These are phyloP conservation scores for Ceratorhiza oryzae-sativae DNA, from an alignment of 1,284 basidiomycete genomes.

Conservation along the genomic window DNA sequence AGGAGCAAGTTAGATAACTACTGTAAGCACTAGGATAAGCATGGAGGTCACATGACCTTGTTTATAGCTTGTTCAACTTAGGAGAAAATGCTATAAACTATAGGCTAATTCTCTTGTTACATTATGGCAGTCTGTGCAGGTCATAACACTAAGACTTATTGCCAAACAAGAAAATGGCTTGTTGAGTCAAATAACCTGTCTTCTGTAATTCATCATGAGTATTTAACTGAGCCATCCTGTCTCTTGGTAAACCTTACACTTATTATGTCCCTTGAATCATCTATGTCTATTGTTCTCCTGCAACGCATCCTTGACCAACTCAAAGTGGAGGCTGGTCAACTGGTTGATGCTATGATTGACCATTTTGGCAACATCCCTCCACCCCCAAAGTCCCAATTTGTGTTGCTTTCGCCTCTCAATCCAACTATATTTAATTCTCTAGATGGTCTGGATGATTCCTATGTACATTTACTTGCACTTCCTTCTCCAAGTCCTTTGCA, in stretches of 20 bases:
- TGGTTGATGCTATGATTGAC: conserved; percentile 1
- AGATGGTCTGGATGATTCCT: background rate
- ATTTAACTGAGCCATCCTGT: background rate
- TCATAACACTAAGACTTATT: too few relatives aligned
- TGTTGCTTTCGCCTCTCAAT: background rate
- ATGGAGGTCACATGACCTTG: too few relatives aligned
- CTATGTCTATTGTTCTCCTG: background rate
- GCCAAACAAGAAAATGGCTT: background rate
- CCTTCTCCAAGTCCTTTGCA: background rate
- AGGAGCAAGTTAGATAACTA: too few relatives aligned
- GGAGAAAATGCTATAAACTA: too few relatives aligned
- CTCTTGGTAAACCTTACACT: background rate
- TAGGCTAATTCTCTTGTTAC: too few relatives aligned
- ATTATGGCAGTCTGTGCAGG: too few relatives aligned
- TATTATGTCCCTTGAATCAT: background rate
- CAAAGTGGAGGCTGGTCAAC: background rate
- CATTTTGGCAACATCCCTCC: conserved; percentile 2
- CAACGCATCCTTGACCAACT: background rate
- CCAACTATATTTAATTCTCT: background rate
- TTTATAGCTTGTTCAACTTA: too few relatives aligned
- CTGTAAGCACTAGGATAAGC: too few relatives aligned
- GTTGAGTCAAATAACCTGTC: background rate
- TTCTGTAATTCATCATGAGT: background rate
- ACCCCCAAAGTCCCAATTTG: background rate
- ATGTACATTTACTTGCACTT: background rate